Evolutionary conservation across 208 protist species (phyloP).

Genomic region (Leishmania major): DNA sequence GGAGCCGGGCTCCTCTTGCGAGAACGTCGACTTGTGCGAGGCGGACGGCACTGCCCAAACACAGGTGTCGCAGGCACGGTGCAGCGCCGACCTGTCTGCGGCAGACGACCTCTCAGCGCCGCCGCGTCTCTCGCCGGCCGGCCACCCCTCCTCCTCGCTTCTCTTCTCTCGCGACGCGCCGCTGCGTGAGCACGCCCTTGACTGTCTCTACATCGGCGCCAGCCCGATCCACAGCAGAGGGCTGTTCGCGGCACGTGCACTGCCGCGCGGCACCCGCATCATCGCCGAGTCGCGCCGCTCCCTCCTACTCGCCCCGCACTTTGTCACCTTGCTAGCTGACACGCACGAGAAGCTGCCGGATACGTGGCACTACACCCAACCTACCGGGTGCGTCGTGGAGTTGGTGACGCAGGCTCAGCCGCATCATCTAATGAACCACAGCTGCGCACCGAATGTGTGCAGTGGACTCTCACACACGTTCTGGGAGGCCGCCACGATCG

Average conservation of each 20-base stretch:
- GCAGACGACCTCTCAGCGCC: not conserved
- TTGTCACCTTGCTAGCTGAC: slow-evolving; percentile 56
- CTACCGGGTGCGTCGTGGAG: slow-evolving; percentile 58
- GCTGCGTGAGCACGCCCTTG: slow-evolving; percentile 36
- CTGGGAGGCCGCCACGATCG: slow-evolving; percentile 45
- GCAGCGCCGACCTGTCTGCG: not conserved
- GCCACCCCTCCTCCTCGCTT: not conserved
- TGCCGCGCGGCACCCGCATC: slow-evolving; percentile 64
- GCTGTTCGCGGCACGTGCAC: slow-evolving; percentile 42
- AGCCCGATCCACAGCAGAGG: slow-evolving; percentile 77
- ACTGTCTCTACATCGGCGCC: slow-evolving; percentile 57
- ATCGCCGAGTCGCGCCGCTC: slow-evolving; percentile 53
- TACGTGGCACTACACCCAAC: slow-evolving; percentile 81
- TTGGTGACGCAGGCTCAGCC: slow-evolving; percentile 66
- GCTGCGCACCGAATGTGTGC: slow-evolving; percentile 69
- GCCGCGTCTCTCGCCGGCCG: not conserved
- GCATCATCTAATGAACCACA: slow-evolving; percentile 82
- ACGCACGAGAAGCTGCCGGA: slow-evolving; percentile 70
- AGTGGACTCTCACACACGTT: slow-evolving; percentile 66
- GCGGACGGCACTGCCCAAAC: not conserved
- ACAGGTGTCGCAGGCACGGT: not conserved
- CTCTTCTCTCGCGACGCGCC: not conserved
- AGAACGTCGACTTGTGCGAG: not conserved
- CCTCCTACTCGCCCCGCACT: slow-evolving; percentile 51
- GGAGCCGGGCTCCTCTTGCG: not conserved